Percentiles rank a stretch among this genome's conserved stretches.
Conservation (phyloP, 305 asterid genomes). For the Lippia alba region DNA sequence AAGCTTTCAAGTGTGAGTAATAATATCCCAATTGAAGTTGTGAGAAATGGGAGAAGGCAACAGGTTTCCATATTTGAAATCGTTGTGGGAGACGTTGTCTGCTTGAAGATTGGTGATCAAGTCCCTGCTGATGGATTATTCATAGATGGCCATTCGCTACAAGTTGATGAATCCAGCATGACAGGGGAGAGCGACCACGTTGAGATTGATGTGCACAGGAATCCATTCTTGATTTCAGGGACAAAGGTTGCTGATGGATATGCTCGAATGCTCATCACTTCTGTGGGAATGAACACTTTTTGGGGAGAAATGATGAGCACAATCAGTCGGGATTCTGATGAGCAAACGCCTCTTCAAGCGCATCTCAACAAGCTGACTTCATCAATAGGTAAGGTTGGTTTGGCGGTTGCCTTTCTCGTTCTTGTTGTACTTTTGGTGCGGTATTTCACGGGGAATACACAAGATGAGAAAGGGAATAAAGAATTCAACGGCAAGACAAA, state of each 20-base stretch:
- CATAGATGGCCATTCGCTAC: constrained; percentile 24
- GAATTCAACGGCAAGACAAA: constrained; percentile 41
- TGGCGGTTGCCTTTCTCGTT: constrained; percentile 50
- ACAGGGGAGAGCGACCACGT: constrained; percentile 65
- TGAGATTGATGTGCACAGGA: constrained; percentile 32
- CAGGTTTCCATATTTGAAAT: constrained; percentile 51
- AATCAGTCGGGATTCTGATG: constrained; percentile 45
- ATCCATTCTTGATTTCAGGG: constrained; percentile 66
- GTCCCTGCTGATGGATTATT: constrained; percentile 53
- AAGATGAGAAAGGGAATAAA: constrained; percentile 45
- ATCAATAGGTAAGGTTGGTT: constrained; percentile 55
- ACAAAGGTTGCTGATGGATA: constrained; percentile 60
- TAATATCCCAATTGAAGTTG: constrained; percentile 50
- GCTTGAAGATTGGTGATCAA: constrained; percentile 68
- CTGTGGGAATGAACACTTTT: constrained; percentile 64
- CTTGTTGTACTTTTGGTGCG: constrained; percentile 55
- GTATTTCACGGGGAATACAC: constrained; percentile 58
- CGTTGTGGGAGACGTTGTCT: constrained; percentile 68
- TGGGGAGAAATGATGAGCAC: constrained; percentile 70
- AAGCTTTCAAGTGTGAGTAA: constrained; percentile 47
- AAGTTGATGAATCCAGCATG: constrained; percentile 58
- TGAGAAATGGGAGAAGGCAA: constrained; percentile 54
- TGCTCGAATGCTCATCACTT: constrained; percentile 58
- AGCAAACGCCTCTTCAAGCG: constrained; percentile 60
- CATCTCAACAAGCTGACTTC: constrained; percentile 54